Evolutionary conservation across 2,329 filamentous ascomycete genomes (phyloP), one percentile per base, ranked within the genome.

Genomic region (Talaromyces sp.): DNA sequence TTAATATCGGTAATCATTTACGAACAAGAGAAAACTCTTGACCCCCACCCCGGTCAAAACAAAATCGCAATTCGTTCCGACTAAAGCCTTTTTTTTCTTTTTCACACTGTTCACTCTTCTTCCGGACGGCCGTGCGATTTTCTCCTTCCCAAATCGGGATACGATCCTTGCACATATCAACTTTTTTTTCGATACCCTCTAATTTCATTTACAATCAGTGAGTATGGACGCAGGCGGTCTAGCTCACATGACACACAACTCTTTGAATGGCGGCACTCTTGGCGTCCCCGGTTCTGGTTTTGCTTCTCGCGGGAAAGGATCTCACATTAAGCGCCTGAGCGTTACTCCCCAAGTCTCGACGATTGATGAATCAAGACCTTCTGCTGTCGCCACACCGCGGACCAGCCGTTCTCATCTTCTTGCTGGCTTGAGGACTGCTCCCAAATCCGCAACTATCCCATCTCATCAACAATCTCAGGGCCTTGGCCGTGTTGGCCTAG

Each of bases 181-280:
- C 51, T 54, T 30, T 27, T 23, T 23, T 53, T 51, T 64, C 44
- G 62, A 72, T 74, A 72, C 64, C 66, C 65, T 63, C 63, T 63
- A 33, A 57, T 67, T 59, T 61, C 63, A 70, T 63, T 61, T 70
- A 61, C 65, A 27, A 72, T 63, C 58, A 68, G 53, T 70, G 76
- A 77, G 76, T 74, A 79, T 96, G 89, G 90, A 96, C 94, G 89
- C 94, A 87, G 94, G 94, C 86, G 92, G 92, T 95, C 91, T 96
- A 83, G 89, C 92, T 95, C 92, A 96, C 86, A 98, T 98, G 94
- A 91, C 92, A 82, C 94, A 92, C 83, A 91, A 88, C 78, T 90
- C 90, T 77, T 83, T 89, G 76, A 82, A 85, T 74, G 85, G 85
- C 70, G 75, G 71, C 77, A 88, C 87, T 70, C 83, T 96, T 70